Conservation (phyloP, 73 alveolate genomes). For the Halteria grandinella region DNA sequence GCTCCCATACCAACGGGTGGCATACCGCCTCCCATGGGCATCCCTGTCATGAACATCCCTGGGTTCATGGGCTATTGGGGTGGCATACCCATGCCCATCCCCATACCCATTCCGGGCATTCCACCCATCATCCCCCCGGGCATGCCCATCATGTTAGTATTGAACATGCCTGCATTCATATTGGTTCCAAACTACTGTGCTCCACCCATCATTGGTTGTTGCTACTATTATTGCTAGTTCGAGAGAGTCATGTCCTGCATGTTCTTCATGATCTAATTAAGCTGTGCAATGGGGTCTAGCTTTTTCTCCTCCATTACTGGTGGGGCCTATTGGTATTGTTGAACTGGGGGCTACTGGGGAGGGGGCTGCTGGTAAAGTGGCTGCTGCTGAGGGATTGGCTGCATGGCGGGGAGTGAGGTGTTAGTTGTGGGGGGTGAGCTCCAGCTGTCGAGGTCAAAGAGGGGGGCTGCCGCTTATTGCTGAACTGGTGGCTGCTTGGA, state of each 20-base stretch:
- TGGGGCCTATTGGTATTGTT: background rate
- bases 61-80: no score
- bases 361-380: conserved; percentile 2
- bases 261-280: conserved; percentile 59
- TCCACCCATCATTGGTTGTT: conserved; percentile 20
- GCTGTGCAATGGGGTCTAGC: conserved; percentile 15
- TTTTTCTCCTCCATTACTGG: background rate
- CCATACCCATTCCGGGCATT: conserved; percentile 31
- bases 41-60: no score
- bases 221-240: background rate
- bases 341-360: conserved; percentile 7
- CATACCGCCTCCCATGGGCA: conserved; percentile 2
- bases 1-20: no score
- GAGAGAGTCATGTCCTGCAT: conserved; percentile 48
- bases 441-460: no score
- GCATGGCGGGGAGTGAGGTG: no score
- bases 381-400: background rate
- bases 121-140: conserved; percentile 29
- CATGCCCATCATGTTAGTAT: background rate
- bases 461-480: no score
- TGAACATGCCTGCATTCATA: conserved; percentile 33
- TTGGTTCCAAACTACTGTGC: conserved; percentile 27
- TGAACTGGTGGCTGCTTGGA: background rate
- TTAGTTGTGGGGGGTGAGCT: no score
- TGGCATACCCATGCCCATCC: conserved; percentile 1